Evolutionary conservation across 202 grass and related monocot species (phyloP), one percentile per base, ranked within the genome.

Genomic region (Thinopyrum obtusiflorum): DNA sequence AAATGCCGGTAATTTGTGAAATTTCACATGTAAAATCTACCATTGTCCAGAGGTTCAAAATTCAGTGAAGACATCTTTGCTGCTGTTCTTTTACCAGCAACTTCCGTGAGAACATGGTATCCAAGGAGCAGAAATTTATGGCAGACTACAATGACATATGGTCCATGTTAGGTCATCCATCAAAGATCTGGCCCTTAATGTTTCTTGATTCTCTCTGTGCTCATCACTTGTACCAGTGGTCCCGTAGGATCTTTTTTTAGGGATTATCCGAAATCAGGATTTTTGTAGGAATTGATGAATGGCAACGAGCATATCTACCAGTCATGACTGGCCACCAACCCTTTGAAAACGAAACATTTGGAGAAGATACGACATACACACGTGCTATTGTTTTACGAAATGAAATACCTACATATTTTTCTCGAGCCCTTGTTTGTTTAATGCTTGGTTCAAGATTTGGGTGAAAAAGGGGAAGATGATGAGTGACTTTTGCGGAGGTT

Each of bases 21-120:
- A 42, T 84, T 20, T 55, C 37, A 27, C 68, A 1, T 80, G 51
- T 64, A 31, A 75, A 84, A 51, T 51, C 23, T 84, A 77, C 28
- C n/a, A 17, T 4, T 31, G 15, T 77, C 28, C n/a, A n/a, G 21
- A 68, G 51, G 29, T 21, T 61, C 33, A 17, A 47, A 60, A 68
- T 85, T 6, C 12, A 46, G 44, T 3, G 3, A 55, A 55, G 51
- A 3, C 51, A 55, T 55, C 13, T 47, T 47, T 47, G 5, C 44
- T 55, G 18, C 0, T 73, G 17, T 31, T 36, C 17, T 47, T 49
- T 47, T 28, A 65, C 36, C 9, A 46, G 25, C 39, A 31, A n/a
- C 78, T 80, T 80, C 60, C 9, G 9, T 74, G 24, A 79, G 36
- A 65, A 18, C 18, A 20, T 79, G 59, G 4, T 44, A 44, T 28